Percentiles rank a stretch among this genome's conserved stretches.
phyloP scores from a whole-genome alignment of 176 grass and related monocot species.

The Oryza rufipogon region DNA sequence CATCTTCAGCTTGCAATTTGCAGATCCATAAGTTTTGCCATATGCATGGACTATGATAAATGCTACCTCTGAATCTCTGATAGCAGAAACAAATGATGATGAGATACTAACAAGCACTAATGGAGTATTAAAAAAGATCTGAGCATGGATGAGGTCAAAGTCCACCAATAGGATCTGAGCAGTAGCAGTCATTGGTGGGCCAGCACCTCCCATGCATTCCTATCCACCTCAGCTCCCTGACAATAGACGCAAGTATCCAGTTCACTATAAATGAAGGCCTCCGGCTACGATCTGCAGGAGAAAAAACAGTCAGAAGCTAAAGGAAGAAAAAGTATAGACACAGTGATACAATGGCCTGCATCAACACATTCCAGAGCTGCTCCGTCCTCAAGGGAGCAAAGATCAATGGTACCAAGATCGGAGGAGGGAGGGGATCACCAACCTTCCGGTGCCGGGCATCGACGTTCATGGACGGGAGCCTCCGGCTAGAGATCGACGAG shows the following conservation, averaged over 20 bases:
- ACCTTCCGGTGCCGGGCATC: conserved; percentile 49
- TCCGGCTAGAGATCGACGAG: conserved; percentile 75
- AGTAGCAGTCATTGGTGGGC: conserved; percentile 24
- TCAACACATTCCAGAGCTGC: conserved; percentile 52
- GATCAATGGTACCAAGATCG: background rate
- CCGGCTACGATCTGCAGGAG: conserved; percentile 32
- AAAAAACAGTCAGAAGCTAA: conserved; percentile 16
- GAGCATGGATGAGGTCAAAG: conserved; percentile 5
- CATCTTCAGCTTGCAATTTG: background rate
- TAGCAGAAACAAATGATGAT: background rate
- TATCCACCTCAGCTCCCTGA: conserved; percentile 41
- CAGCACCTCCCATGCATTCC: conserved; percentile 14
- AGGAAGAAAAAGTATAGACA: conserved; percentile 24
- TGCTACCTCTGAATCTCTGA: background rate
- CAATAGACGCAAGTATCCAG: background rate
- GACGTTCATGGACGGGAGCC: conserved; percentile 46
- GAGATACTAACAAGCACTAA: background rate
- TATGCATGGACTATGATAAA: background rate
- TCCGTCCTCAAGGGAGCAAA: conserved; percentile 38
- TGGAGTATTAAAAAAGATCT: background rate
- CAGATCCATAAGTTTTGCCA: too few species aligned
- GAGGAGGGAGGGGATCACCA: conserved; percentile 21
- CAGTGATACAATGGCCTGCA: conserved; percentile 56
- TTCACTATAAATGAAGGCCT: conserved; percentile 36
- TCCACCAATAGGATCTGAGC: conserved; percentile 8